Percentiles rank a stretch among this genome's conserved stretches.
phyloP scores from a whole-genome alignment of 805 yeast genomes.

The Schizosaccharomyces cryophilus region DNA sequence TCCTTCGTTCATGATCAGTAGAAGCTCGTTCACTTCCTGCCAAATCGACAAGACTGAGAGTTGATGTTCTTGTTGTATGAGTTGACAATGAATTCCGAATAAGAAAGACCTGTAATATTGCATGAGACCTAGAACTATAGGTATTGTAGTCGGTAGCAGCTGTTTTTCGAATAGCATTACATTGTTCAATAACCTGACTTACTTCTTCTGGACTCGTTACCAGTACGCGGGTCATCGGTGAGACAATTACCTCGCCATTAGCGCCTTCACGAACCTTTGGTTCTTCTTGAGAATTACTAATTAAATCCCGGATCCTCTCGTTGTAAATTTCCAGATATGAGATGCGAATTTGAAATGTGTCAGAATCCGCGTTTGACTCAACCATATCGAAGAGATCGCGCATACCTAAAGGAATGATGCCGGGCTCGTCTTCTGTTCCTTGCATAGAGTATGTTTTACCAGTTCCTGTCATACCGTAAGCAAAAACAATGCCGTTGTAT shows the following conservation, averaged over 20 bases:
- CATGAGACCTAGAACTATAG: slow-evolving; percentile 76
- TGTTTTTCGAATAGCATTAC: slow-evolving; percentile 54
- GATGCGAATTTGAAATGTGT: slow-evolving; percentile 26
- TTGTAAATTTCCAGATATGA: slow-evolving; percentile 73
- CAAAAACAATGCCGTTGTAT: slow-evolving; percentile 61
- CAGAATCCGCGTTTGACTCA: slow-evolving; percentile 10
- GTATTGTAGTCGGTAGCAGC: slow-evolving; percentile 77
- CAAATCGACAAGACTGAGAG: slow-evolving; percentile 70
- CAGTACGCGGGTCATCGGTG: slow-evolving; percentile 42
- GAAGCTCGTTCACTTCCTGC: slow-evolving; percentile 92
- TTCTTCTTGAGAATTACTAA: slow-evolving; percentile 26
- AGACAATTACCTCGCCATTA: slow-evolving; percentile 42
- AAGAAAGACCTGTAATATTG: slow-evolving; percentile 50
- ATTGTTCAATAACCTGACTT: slow-evolving; percentile 31
- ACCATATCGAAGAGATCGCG: slow-evolving; percentile 31
- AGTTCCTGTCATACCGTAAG: slow-evolving; percentile 86
- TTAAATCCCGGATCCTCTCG: slow-evolving; percentile 60
- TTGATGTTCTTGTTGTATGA: slow-evolving; percentile 17
- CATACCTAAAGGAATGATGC: slow-evolving; percentile 48
- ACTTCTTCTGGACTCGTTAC: slow-evolving; percentile 38
- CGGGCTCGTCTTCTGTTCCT: slow-evolving; percentile 37
- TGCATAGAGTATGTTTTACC: slow-evolving; percentile 80
- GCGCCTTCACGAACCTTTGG: slow-evolving; percentile 60
- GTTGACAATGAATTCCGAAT: slow-evolving; percentile 1
- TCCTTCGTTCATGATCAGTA: slow-evolving; percentile 49